Evolutionary conservation across 306 rosid genomes (phyloP).

Genomic region (Prosopis cineraria): DNA sequence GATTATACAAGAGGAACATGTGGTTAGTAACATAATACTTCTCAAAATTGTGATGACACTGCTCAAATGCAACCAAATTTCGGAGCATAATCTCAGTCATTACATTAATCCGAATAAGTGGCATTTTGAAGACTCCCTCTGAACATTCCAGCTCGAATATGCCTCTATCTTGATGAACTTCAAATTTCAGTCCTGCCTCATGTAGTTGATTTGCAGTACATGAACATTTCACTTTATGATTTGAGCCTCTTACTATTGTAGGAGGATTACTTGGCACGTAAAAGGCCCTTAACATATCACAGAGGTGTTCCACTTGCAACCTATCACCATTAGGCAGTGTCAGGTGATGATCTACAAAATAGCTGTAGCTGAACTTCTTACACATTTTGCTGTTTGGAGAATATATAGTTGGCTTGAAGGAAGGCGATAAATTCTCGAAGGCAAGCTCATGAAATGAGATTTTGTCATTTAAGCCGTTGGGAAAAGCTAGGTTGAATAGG

Average conservation of each 20-base stretch:
- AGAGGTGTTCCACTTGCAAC: neutral
- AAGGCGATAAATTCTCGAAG: no score
- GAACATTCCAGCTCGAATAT: neutral
- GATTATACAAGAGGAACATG: constrained; percentile 22
- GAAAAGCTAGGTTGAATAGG: neutral
- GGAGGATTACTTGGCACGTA: no score
- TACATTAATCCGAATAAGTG: neutral
- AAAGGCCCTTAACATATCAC: no score
- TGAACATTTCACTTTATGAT: no score
- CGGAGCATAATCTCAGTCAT: neutral
- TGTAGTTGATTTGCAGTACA: constrained; percentile 24
- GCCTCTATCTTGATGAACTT: neutral
- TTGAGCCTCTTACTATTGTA: no score
- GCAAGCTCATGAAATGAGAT: neutral
- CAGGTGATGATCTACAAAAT: no score
- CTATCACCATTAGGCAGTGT: neutral
- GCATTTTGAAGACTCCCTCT: neutral
- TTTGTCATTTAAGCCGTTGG: accelerated
- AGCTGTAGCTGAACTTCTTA: no score
- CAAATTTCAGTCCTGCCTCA: constrained; percentile 36
- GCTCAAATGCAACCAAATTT: constrained; percentile 27
- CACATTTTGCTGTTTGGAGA: no score
- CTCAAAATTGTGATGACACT: neutral
- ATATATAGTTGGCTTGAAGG: no score
- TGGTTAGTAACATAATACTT: constrained; percentile 29